These are phyloP conservation scores for Leishmania guyanensis DNA, from an alignment of 208 protist species.

Conservation along the genomic window DNA sequence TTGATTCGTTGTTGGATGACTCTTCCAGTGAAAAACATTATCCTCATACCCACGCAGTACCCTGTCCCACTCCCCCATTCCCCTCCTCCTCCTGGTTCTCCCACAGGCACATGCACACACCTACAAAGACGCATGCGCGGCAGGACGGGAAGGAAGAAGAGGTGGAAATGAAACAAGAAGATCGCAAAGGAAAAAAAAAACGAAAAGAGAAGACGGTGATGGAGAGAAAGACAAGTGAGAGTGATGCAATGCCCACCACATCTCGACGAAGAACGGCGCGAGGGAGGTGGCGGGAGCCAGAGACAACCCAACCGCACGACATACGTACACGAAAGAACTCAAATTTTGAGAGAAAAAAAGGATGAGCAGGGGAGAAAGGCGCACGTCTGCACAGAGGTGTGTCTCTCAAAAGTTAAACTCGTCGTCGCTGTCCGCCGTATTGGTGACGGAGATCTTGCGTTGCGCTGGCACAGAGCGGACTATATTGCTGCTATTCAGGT, in stretches of 20 bases:
- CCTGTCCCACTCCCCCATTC: neutral
- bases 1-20: neutral
- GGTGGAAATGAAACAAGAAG: constrained; percentile 6
- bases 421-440: constrained; percentile 59
- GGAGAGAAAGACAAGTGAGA: neutral
- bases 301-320: neutral
- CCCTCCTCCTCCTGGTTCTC: neutral
- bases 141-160: neutral
- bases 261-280: neutral
- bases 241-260: neutral
- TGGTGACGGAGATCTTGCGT: constrained; percentile 25
- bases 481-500: constrained; percentile 27
- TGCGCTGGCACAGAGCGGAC: constrained; percentile 37
- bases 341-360: constrained; percentile 13
- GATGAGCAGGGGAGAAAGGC: neutral
- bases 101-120: neutral
- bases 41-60: neutral
- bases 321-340: neutral
- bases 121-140: neutral
- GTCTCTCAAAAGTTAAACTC: constrained; percentile 84
- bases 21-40: neutral
- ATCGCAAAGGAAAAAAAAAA: constrained; percentile 18
- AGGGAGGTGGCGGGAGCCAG: neutral
- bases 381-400: neutral
- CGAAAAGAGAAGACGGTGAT: constrained; percentile 6